Base-by-base conservation (phyloP, 768 basidiomycete genomes). In the Boletus bicolor region DNA sequence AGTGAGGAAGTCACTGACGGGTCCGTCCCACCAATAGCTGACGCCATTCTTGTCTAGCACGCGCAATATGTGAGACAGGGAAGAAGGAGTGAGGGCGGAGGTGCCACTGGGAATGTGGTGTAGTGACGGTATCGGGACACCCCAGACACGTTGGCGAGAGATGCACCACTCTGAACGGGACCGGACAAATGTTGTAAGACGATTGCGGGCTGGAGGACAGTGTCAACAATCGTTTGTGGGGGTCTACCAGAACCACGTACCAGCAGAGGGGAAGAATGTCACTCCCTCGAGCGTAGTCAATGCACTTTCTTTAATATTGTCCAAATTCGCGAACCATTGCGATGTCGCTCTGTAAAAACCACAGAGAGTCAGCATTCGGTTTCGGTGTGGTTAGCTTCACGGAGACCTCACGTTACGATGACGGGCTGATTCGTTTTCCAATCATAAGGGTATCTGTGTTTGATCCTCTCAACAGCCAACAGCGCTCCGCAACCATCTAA, bases 141-240 rank as follows among this genome's bases (percentile, higher is more conserved):
- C 96, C 96, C 96, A 99, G 19, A 90, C 89, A 32, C 96, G 87
- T 67, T 99, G 96, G 7, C 96, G 87, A 39, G 96, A 98, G 53
- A 99, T 98, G 66, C 96, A 99, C 96, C 96, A 99, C 74, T 99
- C 96, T 0, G 93, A 93, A 11, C 96, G 91, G 0, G 87, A 88
- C 2, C 77, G 81, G 49, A 98, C 79, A 69, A 93, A 96, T 0
- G 93, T 78, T 60, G 92, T 86, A 10, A 99, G 83, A n/a, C 94
- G 87, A 44, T 86, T 89, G 9, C 87, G 85, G 3, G 93, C 95
- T 97, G 58, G 6, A 42, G 28, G 51, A 47, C 51, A 36, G 30
- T 21, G 35, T 44, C 44, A 49, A 26, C 17, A 38, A 12, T 55
- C 26, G 28, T 39, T 41, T 28, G 21, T 21, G 30, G 14, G 26